Base-by-base conservation (phyloP, 1,139 yeast species). In the Arxiozyma slooffiae region DNA sequence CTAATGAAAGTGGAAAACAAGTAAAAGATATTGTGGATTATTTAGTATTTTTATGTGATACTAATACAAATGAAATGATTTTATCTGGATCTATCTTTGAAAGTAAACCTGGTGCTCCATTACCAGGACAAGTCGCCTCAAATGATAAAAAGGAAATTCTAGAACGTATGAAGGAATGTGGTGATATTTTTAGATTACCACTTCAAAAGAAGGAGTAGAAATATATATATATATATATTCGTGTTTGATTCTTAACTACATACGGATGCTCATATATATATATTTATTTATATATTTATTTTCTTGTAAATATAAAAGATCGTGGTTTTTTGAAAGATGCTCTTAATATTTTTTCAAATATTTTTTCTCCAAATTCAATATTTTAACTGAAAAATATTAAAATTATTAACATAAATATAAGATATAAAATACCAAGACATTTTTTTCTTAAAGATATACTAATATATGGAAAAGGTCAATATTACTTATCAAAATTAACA, bases 71-170 rank as follows among this genome's bases (percentile, higher is more conserved):
- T 51, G 81, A 81, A 51, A 72, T 84, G 53, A 76, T 77, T 30
- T 72, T 88, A 55, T 87, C 87, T 36, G 97, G 97, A 17, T 79
- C 94, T 11, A 73, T 88, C 17, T 89, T 89, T 63, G 95, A 87
- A 62, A 78, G 82, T 55, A 66, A 67, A 2, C 70, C 72, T 7
- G 54, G 60, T 37, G 81, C 69, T 38, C 70, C 63, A 53, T 61
- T 70, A 47, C 72, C 72, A 20, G 67, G 50, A 36, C 48, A 63
- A 53, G 54, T 52, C 44, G 53, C 54, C 48, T 68, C 67, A 52
- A 66, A 61, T 50, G 60, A 64, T 49, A 67, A 68, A 54, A 66
- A 72, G 51, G 49, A 51, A 20, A 62, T 70, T n/a, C 66, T 75
- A 42, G 71, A 70, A 38, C 73, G 70, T 50, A 77, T 78, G 80